These are phyloP conservation scores for Niveomyces coronatus DNA, from an alignment of 2,329 filamentous ascomycete genomes.

Conservation along the genomic window DNA sequence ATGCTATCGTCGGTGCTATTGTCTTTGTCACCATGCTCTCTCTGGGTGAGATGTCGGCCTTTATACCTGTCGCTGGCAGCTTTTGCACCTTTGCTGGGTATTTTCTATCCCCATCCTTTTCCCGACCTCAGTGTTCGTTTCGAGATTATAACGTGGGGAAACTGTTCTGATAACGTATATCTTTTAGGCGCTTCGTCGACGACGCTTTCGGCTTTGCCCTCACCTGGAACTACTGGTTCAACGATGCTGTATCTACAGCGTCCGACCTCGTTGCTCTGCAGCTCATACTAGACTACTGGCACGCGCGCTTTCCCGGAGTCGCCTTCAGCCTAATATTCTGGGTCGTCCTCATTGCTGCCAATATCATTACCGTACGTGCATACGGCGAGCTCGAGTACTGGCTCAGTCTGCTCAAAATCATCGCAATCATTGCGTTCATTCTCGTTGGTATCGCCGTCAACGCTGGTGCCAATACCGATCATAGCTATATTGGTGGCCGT, in stretches of 20 bases:
- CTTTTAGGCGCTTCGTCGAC: slow-evolving; percentile 35
- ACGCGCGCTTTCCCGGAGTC: slow-evolving; percentile 51
- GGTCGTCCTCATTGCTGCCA: slow-evolving; percentile 37
- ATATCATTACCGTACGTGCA: slow-evolving; percentile 23
- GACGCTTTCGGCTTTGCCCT: slow-evolving; percentile 43
- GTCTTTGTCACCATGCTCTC: slow-evolving; percentile 49
- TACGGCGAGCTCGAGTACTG: slow-evolving; percentile 41
- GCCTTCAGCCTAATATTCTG: slow-evolving; percentile 53
- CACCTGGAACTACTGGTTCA: slow-evolving; percentile 56
- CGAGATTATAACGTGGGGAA: no score
- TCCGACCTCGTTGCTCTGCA: slow-evolving; percentile 44
- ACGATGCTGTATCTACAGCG: slow-evolving; percentile 45
- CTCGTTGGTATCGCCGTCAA: slow-evolving; percentile 46
- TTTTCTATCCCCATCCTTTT: slow-evolving; percentile 26
- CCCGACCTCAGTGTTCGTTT: slow-evolving; percentile 32
- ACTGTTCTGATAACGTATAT: no score
- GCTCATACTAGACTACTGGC: slow-evolving; percentile 52
- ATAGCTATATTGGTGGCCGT: slow-evolving; percentile 46
- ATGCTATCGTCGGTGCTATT: slow-evolving; percentile 45
- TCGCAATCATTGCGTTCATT: slow-evolving; percentile 49
- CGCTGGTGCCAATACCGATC: slow-evolving; percentile 41
- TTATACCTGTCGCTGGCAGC: slow-evolving; percentile 38
- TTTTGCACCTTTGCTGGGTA: slow-evolving; percentile 39
- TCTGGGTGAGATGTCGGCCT: slow-evolving; percentile 51
- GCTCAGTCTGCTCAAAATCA: slow-evolving; percentile 44